Conservation (phyloP, 805 yeast species). For the Kuraishia capsulata region DNA sequence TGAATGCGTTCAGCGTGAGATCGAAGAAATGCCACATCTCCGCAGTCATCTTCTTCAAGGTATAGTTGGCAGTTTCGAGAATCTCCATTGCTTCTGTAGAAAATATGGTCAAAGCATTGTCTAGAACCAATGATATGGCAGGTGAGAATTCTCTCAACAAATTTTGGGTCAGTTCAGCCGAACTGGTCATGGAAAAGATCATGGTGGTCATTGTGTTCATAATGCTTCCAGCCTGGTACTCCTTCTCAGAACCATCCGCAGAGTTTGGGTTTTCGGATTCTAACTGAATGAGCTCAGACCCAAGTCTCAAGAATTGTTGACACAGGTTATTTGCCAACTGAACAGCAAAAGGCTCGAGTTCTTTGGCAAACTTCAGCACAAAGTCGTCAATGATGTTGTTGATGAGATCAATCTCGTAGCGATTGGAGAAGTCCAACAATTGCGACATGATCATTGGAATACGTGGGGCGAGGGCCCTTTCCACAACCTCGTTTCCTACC, state of each 20-base stretch:
- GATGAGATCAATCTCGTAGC: slow-evolving; percentile 75
- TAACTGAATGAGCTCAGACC: slow-evolving; percentile 47
- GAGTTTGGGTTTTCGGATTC: slow-evolving; percentile 29
- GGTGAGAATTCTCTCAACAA: slow-evolving; percentile 66
- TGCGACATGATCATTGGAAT: slow-evolving; percentile 74
- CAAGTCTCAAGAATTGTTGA: slow-evolving; percentile 64
- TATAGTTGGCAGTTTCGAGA: slow-evolving; percentile 54
- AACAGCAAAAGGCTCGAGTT: slow-evolving; percentile 85
- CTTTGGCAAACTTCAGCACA: slow-evolving; percentile 77
- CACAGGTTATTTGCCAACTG: slow-evolving; percentile 54
- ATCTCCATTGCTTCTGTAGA: slow-evolving; percentile 71
- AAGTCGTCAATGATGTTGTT: slow-evolving; percentile 90
- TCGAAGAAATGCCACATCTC: slow-evolving; percentile 36
- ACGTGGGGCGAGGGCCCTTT: slow-evolving; percentile 47
- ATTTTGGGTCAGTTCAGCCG: slow-evolving; percentile 51
- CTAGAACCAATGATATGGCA: slow-evolving; percentile 57
- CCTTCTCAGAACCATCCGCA: slow-evolving; percentile 50
- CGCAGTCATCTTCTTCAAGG: slow-evolving; percentile 36
- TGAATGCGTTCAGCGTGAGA: slow-evolving; percentile 33
- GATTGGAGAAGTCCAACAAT: slow-evolving; percentile 59
- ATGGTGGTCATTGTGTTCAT: slow-evolving; percentile 78
- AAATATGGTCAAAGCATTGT: slow-evolving; percentile 60
- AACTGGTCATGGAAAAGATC: slow-evolving; percentile 70
- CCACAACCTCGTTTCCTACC: slow-evolving; percentile 33
- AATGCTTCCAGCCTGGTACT: slow-evolving; percentile 75